Percentiles rank a stretch among this genome's conserved stretches.
Conservation (phyloP, 2,329 filamentous ascomycete genomes). For the Rutstroemia sydowiana region DNA sequence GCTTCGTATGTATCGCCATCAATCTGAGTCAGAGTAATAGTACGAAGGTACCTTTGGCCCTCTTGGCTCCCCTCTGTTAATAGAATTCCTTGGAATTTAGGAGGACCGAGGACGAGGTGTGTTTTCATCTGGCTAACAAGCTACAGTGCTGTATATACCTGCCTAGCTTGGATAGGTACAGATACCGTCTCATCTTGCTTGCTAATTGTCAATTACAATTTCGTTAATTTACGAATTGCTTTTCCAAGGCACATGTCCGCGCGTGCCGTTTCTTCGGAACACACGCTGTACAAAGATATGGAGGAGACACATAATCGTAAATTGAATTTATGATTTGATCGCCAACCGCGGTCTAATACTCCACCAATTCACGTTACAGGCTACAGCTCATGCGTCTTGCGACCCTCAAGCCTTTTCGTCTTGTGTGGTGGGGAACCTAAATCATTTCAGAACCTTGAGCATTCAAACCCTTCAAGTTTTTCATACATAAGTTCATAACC, state of each 20-base stretch:
- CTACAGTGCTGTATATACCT: neutral
- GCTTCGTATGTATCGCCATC: slow-evolving; percentile 1
- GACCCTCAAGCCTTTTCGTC: slow-evolving; percentile 13
- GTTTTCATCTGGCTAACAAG: slow-evolving; percentile 5
- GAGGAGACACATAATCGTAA: neutral
- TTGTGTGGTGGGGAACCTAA: slow-evolving; percentile 7
- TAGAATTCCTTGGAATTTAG: neutral
- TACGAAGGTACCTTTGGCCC: neutral
- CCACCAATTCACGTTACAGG: slow-evolving; percentile 12
- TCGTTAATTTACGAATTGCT: slow-evolving; percentile 7
- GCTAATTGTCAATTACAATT: neutral
- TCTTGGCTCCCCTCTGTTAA: slow-evolving; percentile 2
- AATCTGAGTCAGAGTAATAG: slow-evolving; percentile 5
- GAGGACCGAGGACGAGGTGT: slow-evolving; percentile 6
- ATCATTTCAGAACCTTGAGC: neutral
- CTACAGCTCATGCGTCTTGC: slow-evolving; percentile 18
- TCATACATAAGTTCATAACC: neutral
- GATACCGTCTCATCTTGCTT: slow-evolving; percentile 5
- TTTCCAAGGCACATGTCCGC: slow-evolving; percentile 10
- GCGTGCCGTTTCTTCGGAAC: slow-evolving; percentile 12
- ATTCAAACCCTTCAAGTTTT: slow-evolving; percentile 1
- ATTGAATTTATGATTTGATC: slow-evolving; percentile 17
- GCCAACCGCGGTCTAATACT: slow-evolving; percentile 17
- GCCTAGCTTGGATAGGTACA: neutral
- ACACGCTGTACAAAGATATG: slow-evolving; percentile 7